phyloP scores from a whole-genome alignment of 169 alveolate genomes.

The Plasmodium malariae region DNA sequence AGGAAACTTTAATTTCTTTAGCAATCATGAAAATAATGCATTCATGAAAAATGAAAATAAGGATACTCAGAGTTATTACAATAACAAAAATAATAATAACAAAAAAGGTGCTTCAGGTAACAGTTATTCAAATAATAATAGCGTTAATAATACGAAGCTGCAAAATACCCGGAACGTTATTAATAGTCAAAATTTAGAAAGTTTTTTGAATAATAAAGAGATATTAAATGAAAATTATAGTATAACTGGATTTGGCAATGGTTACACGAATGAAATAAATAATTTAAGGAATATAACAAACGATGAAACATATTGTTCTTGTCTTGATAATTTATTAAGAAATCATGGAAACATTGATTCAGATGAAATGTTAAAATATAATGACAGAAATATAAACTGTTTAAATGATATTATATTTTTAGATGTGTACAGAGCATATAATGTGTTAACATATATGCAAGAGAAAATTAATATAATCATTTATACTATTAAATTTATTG shows the following conservation, averaged over 20 bases:
- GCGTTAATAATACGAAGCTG: neutral
- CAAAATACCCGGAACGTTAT: neutral
- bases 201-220: slow-evolving; percentile 48
- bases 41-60: neutral
- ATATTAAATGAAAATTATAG: slow-evolving; percentile 25
- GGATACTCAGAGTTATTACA: neutral
- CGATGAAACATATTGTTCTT: slow-evolving; percentile 70
- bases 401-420: slow-evolving; percentile 74
- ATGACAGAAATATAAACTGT: slow-evolving; percentile 73
- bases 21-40: slow-evolving; percentile 13
- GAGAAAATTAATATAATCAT: slow-evolving; percentile 59
- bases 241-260: slow-evolving; percentile 56
- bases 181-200: slow-evolving; percentile 61
- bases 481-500: slow-evolving; percentile 78
- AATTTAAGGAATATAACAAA: slow-evolving; percentile 57
- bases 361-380: slow-evolving; percentile 73
- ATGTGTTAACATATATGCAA: slow-evolving; percentile 77
- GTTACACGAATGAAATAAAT: slow-evolving; percentile 46
- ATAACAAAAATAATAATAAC: neutral
- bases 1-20: slow-evolving; percentile 21
- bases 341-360: slow-evolving; percentile 78
- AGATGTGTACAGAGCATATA: slow-evolving; percentile 77
- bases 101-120: neutral
- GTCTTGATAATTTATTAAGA: slow-evolving; percentile 75
- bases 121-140: neutral